A percentile compares a stretch with the other conserved stretches of the same genome.
These are phyloP conservation scores for Cryptosporidium sp. DNA, from an alignment of 169 alveolate genomes.

Conservation along the genomic window DNA sequence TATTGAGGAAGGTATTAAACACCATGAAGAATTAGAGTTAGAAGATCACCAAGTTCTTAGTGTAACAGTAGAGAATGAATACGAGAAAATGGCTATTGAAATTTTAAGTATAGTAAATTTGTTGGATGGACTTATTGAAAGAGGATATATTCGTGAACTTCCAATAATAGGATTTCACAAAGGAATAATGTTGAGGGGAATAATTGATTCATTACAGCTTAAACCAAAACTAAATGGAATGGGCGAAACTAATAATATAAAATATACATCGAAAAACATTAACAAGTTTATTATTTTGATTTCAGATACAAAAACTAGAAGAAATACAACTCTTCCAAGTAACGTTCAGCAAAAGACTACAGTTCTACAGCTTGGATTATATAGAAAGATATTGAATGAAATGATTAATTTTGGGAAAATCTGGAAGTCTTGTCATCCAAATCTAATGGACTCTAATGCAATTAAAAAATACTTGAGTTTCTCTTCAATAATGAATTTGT, in stretches of 20 bases:
- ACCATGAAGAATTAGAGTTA: slow-evolving; percentile 61
- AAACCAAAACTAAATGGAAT: slow-evolving; percentile 33
- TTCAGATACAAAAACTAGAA: slow-evolving; percentile 65
- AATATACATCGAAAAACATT: slow-evolving; percentile 11
- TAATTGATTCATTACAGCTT: slow-evolving; percentile 47
- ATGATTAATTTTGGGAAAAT: slow-evolving; percentile 43
- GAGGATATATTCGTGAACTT: slow-evolving; percentile 67
- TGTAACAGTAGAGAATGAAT: slow-evolving; percentile 52
- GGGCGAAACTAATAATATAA: background rate
- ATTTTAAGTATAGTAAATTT: slow-evolving; percentile 36
- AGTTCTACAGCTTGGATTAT: slow-evolving; percentile 60
- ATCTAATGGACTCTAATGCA: background rate
- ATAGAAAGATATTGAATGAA: slow-evolving; percentile 30
- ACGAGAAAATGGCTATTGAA: slow-evolving; percentile 35
- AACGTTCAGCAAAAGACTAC: slow-evolving; percentile 64
- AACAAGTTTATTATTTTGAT: slow-evolving; percentile 31
- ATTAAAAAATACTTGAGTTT: background rate
- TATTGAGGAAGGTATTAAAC: slow-evolving; percentile 63
- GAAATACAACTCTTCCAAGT: slow-evolving; percentile 61
- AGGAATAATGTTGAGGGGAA: slow-evolving; percentile 57
- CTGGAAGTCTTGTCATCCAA: slow-evolving; percentile 24
- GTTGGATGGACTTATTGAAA: slow-evolving; percentile 22
- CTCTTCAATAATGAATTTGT: slow-evolving; percentile 5
- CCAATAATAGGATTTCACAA: slow-evolving; percentile 65
- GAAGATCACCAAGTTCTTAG: slow-evolving; percentile 50